Evolutionary conservation across 208 protist species (phyloP).

Genomic region (Crithidia expoeki): DNA sequence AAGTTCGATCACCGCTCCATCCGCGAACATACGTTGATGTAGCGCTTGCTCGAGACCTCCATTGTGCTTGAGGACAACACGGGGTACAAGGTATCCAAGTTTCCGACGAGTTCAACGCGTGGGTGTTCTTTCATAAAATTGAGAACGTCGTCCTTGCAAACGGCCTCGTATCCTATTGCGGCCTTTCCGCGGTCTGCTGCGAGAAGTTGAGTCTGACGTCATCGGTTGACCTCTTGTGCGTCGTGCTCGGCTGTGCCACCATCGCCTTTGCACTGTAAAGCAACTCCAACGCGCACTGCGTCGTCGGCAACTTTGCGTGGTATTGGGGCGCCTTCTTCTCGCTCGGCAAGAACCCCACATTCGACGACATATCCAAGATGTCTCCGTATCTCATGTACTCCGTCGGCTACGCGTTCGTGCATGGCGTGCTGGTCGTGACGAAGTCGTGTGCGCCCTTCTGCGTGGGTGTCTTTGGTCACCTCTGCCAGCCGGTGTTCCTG

Average conservation of each 20-base stretch:
- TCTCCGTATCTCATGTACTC: conserved; percentile 97
- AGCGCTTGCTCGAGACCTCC: conserved; percentile 49
- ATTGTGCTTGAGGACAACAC: conserved; percentile 57
- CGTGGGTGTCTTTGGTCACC: conserved; percentile 90
- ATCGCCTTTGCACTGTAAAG: conserved; percentile 92
- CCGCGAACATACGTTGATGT: conserved; percentile 18
- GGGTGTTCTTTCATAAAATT: conserved; percentile 94
- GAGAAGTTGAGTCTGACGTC: conserved; percentile 44
- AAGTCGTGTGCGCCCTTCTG: conserved; percentile 94
- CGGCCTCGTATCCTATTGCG: conserved; percentile 89
- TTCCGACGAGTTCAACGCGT: conserved; percentile 93
- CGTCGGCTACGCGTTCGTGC: conserved; percentile 94
- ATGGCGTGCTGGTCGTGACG: conserved; percentile 90
- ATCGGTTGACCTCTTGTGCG: conserved; percentile 55
- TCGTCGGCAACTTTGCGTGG: conserved; percentile 96
- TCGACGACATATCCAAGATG: conserved; percentile 96
- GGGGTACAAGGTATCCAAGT: conserved; percentile 52
- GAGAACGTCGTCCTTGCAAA: conserved; percentile 94
- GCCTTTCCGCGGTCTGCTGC: conserved; percentile 71
- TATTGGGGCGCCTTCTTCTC: conserved; percentile 98
- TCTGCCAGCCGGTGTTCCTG: conserved; percentile 94
- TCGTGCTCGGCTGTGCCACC: conserved; percentile 72
- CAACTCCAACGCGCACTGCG: conserved; percentile 95
- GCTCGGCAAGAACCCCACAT: conserved; percentile 90
- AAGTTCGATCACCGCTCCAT: conserved; percentile 45